Base-by-base conservation (phyloP, 2,329 filamentous ascomycete genomes). In the Trichophyton mentagrophytes region DNA sequence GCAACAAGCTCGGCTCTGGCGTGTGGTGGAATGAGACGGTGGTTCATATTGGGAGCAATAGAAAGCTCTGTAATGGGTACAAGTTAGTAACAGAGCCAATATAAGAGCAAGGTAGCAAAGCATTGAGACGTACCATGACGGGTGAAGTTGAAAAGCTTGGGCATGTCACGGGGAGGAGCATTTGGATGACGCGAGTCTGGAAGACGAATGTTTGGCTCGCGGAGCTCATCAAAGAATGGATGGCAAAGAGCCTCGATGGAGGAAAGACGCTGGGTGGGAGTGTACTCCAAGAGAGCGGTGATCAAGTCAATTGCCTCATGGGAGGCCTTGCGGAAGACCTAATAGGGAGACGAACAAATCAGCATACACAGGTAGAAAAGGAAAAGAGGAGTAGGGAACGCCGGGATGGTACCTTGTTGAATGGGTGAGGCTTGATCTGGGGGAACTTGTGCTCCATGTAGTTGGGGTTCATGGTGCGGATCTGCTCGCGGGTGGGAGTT, bases 361-460 rank as follows among this genome's bases (percentile, higher is more conserved):
- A 56, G 40, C 22, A 44, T 61, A 11, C 27, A 30, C 27, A 30
- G 27, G 27, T 30, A 1, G 27, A 30, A 30, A 5, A 7, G 6
- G 6, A 7, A 6, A 38, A 38, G 13, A 13, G 1, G 2, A 38
- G 33, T 13, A 38, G 3, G 33, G 33, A n/a, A 4, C 9, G 9
- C 11, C 27, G 27, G 27, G 27, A 38, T 38, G 33, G 27, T 46
- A 85, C 83, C 83, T 97, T 97, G 79, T 88, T 95, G 81, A 99
- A 99, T 30, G 93, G 93, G 72, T 99, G 93, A 62, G 93, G 93
- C 80, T 99, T 99, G 80, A 99, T 99, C 76, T 99, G 93, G 56
- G 93, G 93, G 77, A 99, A 99, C 79, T 97, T 97, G 80, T 99
- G 93, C 79, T 99, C 93, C 93, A 99, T 99, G 77, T 99, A 99